Evolutionary conservation across 805 yeast genomes (phyloP).

Genomic region (Torulaspora indica): DNA sequence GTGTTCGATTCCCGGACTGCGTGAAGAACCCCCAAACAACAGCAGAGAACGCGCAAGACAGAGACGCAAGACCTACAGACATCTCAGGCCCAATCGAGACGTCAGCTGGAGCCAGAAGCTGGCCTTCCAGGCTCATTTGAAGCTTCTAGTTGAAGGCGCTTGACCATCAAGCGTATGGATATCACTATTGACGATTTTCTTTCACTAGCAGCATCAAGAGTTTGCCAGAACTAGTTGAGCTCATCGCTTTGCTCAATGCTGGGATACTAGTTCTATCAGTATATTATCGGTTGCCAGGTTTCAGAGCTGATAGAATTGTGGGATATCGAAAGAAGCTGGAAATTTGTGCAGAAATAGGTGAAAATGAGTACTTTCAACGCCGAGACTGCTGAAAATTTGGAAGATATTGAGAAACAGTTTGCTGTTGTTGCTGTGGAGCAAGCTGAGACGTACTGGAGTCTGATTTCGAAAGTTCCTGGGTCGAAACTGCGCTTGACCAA

Average conservation of each 20-base stretch:
- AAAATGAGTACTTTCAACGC: constrained; percentile 54
- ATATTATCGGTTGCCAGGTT: too few relatives aligned
- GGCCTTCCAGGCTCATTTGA: neutral
- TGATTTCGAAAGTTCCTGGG: constrained; percentile 72
- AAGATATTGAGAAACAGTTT: constrained; percentile 94
- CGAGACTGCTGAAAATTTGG: constrained; percentile 88
- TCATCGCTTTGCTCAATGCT: neutral
- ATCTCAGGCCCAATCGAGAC: too few relatives aligned
- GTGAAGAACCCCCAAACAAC: too few relatives aligned
- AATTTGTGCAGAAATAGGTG: neutral
- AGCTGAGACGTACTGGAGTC: constrained; percentile 88
- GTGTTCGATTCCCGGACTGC: too few relatives aligned
- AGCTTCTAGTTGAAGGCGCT: neutral
- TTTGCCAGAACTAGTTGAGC: constrained; percentile 3
- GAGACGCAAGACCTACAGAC: too few relatives aligned
- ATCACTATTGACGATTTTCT: neutral
- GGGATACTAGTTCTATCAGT: too few relatives aligned
- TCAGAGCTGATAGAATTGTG: too few relatives aligned
- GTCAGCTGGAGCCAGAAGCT: neutral
- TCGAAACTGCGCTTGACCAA: constrained; percentile 68
- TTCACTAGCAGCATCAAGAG: neutral
- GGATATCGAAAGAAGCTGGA: neutral
- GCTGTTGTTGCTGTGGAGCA: constrained; percentile 97
- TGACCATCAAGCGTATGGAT: neutral
- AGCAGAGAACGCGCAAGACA: too few relatives aligned